Conservation (phyloP, 1,284 basidiomycete species). For the Leccinum griseonigrum region DNA sequence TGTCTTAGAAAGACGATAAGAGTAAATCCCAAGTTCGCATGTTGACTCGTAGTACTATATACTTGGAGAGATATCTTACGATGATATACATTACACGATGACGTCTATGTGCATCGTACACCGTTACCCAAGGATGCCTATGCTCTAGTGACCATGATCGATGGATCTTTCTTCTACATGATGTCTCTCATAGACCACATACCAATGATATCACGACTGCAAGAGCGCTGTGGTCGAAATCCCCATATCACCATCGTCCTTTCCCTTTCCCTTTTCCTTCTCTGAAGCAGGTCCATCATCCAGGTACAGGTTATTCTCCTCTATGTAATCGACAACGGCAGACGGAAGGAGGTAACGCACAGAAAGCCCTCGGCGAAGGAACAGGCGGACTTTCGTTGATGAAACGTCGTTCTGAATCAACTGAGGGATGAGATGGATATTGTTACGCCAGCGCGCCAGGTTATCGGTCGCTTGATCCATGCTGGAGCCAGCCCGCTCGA, state of each 20-base stretch:
- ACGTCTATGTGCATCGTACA: slow-evolving; percentile 6
- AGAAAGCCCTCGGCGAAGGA: slow-evolving; percentile 89
- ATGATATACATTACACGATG: slow-evolving; percentile 1
- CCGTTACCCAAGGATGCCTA: background rate
- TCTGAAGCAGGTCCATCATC: slow-evolving; percentile 51
- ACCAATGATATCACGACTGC: slow-evolving; percentile 5
- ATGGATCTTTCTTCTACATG: background rate
- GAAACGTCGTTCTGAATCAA: slow-evolving; percentile 99
- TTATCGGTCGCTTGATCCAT: slow-evolving; percentile 80
- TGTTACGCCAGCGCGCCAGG: slow-evolving; percentile 78
- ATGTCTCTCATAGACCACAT: background rate
- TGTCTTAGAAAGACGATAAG: background rate
- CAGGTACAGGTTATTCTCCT: slow-evolving; percentile 71
- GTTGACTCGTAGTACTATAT: background rate
- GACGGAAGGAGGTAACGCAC: slow-evolving; percentile 93
- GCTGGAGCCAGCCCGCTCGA: slow-evolving; percentile 93
- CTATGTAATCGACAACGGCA: slow-evolving; percentile 94
- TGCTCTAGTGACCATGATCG: background rate
- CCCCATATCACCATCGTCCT: slow-evolving; percentile 24
- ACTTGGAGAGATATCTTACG: background rate
- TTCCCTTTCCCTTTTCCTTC: slow-evolving; percentile 45
- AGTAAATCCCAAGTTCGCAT: background rate
- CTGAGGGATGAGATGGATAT: slow-evolving; percentile 93
- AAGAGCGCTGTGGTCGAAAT: slow-evolving; percentile 7
- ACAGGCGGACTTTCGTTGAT: slow-evolving; percentile 90